Conservation (phyloP, 225 moss, liverwort and hornwort genomes). For the Sphagnum contortum region DNA sequence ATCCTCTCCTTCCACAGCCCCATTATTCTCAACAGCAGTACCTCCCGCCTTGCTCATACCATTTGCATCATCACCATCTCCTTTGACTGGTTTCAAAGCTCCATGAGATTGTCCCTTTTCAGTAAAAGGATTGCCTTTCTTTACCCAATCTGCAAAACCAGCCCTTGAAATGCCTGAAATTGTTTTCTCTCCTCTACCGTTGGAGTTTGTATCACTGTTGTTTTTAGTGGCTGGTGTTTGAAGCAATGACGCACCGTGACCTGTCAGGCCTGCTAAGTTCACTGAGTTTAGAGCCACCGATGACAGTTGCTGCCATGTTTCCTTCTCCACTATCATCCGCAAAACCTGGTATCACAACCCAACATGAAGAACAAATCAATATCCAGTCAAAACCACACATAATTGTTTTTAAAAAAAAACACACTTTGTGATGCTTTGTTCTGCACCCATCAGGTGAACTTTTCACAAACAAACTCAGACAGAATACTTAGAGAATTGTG, state of each 20-base stretch:
- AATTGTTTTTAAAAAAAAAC: no score
- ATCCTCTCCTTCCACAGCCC: slow-evolving; percentile 22
- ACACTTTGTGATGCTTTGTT: no score
- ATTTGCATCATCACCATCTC: slow-evolving; percentile 26
- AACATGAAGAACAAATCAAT: background rate
- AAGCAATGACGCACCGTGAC: slow-evolving; percentile 60
- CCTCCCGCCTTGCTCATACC: slow-evolving; percentile 31
- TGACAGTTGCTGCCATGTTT: slow-evolving; percentile 86
- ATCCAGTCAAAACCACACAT: no score
- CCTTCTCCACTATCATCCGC: slow-evolving; percentile 79
- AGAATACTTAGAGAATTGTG: no score
- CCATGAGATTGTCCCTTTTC: slow-evolving; percentile 30
- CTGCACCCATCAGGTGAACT: no score
- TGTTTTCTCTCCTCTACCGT: slow-evolving; percentile 14
- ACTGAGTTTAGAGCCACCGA: slow-evolving; percentile 60
- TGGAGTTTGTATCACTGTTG: slow-evolving; percentile 19
- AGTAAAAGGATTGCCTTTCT: slow-evolving; percentile 78
- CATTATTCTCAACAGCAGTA: slow-evolving; percentile 29
- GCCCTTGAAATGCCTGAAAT: slow-evolving; percentile 33
- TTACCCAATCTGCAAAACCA: slow-evolving; percentile 71
- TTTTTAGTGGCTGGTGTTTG: slow-evolving; percentile 21
- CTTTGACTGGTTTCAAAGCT: slow-evolving; percentile 17
- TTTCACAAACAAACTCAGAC: no score
- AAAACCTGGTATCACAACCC: slow-evolving; percentile 51
- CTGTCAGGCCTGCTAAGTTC: slow-evolving; percentile 69